Conservation (phyloP, 768 basidiomycete species). For the Lentinula aciculospora region DNA sequence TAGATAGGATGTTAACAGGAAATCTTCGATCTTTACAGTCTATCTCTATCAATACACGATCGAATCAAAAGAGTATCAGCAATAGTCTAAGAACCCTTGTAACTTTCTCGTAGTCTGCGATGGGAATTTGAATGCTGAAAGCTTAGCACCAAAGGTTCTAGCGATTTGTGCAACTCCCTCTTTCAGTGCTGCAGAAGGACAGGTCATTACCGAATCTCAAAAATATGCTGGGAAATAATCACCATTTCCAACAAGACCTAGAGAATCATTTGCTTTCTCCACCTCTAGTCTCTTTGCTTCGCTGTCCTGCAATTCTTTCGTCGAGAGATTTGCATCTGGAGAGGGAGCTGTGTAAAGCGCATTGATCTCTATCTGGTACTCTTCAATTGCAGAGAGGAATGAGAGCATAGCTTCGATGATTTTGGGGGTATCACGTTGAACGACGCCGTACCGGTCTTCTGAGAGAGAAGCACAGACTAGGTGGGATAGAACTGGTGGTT, state of each 20-base stretch:
- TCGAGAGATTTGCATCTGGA: slow-evolving; percentile 25
- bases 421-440: slow-evolving; percentile 80
- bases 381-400: slow-evolving; percentile 63
- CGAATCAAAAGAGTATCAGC: not conserved
- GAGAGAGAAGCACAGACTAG: slow-evolving; percentile 66
- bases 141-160: slow-evolving; percentile 68
- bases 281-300: slow-evolving; percentile 43
- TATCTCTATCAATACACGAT: too few relatives aligned
- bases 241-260: slow-evolving; percentile 58
- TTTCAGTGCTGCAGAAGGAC: slow-evolving; percentile 45
- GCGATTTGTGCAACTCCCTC: slow-evolving; percentile 61
- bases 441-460: slow-evolving; percentile 79
- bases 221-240: slow-evolving; percentile 18
- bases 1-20: too few relatives aligned
- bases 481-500: slow-evolving; percentile 51
- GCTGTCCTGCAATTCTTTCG: slow-evolving; percentile 28
- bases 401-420: slow-evolving; percentile 72
- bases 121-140: slow-evolving; percentile 75
- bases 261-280: slow-evolving; percentile 45
- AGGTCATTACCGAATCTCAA: not conserved
- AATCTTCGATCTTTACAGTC: too few relatives aligned
- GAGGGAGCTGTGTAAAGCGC: slow-evolving; percentile 31
- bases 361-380: slow-evolving; percentile 50
- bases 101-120: slow-evolving; percentile 61
- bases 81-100: slow-evolving; percentile 66